Evolutionary conservation across 2,329 filamentous ascomycete genomes (phyloP).

Genomic region (Beauveria caledonica): DNA sequence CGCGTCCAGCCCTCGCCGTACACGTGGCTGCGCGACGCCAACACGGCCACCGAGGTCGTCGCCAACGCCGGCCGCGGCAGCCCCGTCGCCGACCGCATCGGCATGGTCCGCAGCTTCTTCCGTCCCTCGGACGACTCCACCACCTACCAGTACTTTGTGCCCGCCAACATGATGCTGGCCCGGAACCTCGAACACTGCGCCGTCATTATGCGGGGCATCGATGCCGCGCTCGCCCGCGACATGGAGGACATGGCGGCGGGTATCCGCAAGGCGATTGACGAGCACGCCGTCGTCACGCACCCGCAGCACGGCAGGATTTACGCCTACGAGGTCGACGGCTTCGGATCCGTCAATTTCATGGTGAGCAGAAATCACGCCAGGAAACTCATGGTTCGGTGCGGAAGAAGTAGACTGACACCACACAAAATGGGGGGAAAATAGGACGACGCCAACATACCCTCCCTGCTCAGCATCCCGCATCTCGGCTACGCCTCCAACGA

Average conservation of each 20-base stretch:
- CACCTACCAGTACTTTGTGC: conserved; percentile 79
- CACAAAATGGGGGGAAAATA: conserved; percentile 5
- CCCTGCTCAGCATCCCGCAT: conserved; percentile 52
- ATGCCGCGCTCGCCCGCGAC: conserved; percentile 42
- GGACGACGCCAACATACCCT: conserved; percentile 57
- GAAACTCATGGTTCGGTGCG: too few relatives aligned
- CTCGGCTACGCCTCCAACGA: conserved; percentile 50
- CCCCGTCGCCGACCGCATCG: conserved; percentile 70
- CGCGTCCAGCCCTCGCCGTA: conserved; percentile 54
- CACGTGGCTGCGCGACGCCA: conserved; percentile 67
- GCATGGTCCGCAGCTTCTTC: conserved; percentile 80
- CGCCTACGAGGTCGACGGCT: conserved; percentile 63
- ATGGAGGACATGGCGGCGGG: conserved; percentile 49
- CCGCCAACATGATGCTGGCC: conserved; percentile 79
- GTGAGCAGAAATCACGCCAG: conserved; percentile 18
- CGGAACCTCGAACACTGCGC: conserved; percentile 47
- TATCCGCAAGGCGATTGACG: conserved; percentile 58
- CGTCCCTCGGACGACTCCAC: conserved; percentile 84
- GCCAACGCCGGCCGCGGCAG: conserved; percentile 69
- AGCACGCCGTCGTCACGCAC: conserved; percentile 58
- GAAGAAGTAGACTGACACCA: neutral
- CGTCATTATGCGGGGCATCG: conserved; percentile 36
- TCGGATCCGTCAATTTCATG: conserved; percentile 52
- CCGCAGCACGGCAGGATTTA: conserved; percentile 57
- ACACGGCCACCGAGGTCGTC: conserved; percentile 71